Base-by-base conservation (phyloP, 805 yeast species). In the Yarrowia sp. region DNA sequence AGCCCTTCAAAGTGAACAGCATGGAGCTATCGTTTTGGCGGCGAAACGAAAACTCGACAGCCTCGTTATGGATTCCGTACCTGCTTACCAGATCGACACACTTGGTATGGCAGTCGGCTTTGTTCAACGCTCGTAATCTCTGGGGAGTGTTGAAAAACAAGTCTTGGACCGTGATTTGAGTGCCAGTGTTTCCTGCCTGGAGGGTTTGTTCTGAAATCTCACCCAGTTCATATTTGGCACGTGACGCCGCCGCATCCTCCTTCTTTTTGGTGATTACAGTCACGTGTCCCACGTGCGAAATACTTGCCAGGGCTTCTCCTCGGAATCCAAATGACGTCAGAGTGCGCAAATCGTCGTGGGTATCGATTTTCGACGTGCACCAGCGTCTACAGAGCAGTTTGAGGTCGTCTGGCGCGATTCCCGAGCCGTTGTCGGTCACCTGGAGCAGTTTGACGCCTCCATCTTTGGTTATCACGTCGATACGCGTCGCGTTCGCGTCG, bases 281-380 rank as follows among this genome's bases (percentile, higher is more conserved):
- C 1, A 95, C 77, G 66, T 92, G 87, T 0, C 98, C 82, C 21
- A 95, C 87, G 71, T 93, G 97, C 0, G 97, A 91, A 8, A 95
- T 92, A 72, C 95, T 87, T 1, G 98, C 97, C 56, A 95, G 78
- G 0, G 99, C 99, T 75, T 95, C 99, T 16, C 99, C 99, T 64
- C 99, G 81, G 73, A 95, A 95, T 4, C 99, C 99, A 74, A 91
- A 91, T 0, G 98, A 92, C 22, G 82, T 78, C 24, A 95, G 83
- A 4, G 80, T 74, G 58, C 79, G 78, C 66, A 95, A 80, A 73
- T 95, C 99, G 59, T 89, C 93, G 73, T 89, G 93, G 9, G 76
- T 80, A 0, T 75, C 67, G 24, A 95, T 76, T 74, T 95, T 95
- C 0, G 98, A 92, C 0, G 99, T 95, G 22, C 98, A 90, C 76